A percentile compares a stretch with the other conserved stretches of the same genome.
Conservation (phyloP, 1,139 yeast species). For the Geotrichum candidum region DNA sequence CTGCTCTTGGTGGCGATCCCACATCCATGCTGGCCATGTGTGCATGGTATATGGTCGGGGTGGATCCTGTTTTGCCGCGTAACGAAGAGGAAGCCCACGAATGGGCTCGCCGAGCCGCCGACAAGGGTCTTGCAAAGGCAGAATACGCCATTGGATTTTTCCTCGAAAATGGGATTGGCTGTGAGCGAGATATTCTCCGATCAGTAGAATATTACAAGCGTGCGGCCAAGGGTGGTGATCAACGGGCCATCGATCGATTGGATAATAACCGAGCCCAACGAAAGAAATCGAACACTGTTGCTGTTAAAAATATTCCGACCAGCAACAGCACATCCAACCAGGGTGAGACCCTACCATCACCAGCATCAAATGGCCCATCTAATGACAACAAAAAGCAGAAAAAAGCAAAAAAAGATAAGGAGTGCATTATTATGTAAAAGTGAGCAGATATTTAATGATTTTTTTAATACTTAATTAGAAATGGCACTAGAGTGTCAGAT, state of each 20-base stretch:
- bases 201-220: conserved; percentile 70
- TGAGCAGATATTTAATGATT: neutral
- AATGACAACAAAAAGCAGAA: neutral
- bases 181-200: conserved; percentile 50
- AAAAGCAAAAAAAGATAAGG: neutral
- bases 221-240: conserved; percentile 72
- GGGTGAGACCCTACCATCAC: neutral
- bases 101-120: conserved; percentile 89
- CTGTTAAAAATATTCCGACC: neutral
- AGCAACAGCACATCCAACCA: neutral
- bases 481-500: neutral
- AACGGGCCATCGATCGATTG: conserved; percentile 45
- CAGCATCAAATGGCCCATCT: neutral
- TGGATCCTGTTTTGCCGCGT: conserved; percentile 69
- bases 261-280: neutral
- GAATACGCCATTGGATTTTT: conserved; percentile 83
- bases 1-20: conserved; percentile 84
- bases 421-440: neutral
- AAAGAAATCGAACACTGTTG: neutral
- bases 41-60: conserved; percentile 94
- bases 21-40: conserved; percentile 91
- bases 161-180: conserved; percentile 83
- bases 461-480: neutral
- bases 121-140: conserved; percentile 67
- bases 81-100: conserved; percentile 86